A percentile compares a stretch with the other conserved stretches of the same genome.
phyloP scores from a whole-genome alignment of 2,329 filamentous ascomycete species.

The Saccharata proteae region DNA sequence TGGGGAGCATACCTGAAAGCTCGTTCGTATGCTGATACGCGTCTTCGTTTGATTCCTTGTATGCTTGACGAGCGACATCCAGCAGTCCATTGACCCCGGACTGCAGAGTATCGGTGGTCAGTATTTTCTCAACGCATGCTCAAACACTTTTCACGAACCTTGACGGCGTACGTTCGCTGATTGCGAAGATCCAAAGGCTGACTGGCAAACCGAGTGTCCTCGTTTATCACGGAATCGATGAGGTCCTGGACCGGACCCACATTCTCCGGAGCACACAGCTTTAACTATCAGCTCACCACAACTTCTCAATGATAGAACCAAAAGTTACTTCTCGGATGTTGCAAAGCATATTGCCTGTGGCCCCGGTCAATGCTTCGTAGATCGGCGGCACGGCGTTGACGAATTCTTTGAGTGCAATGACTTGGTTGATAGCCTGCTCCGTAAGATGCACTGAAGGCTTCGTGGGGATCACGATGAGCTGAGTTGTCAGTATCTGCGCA shows the following conservation, averaged over 20 bases:
- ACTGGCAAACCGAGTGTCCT: conserved; percentile 66
- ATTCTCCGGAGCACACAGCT: conserved; percentile 54
- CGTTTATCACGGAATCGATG: conserved; percentile 63
- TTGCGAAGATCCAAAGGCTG: conserved; percentile 77
- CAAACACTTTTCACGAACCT: conserved; percentile 32
- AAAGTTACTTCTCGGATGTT: conserved; percentile 49
- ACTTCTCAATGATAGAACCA: no score
- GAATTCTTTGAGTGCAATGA: conserved; percentile 79
- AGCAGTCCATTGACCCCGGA: conserved; percentile 74
- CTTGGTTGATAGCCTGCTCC: conserved; percentile 73
- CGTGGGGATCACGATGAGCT: conserved; percentile 67
- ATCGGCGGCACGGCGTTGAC: conserved; percentile 55
- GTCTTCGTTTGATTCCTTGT: conserved; percentile 77
- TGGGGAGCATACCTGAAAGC: conserved; percentile 44
- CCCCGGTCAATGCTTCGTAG: conserved; percentile 54
- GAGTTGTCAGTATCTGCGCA: conserved; percentile 10
- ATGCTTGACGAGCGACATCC: conserved; percentile 78
- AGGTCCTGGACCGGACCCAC: conserved; percentile 48
- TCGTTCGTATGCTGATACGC: conserved; percentile 58
- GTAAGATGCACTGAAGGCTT: conserved; percentile 54
- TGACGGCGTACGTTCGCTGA: conserved; percentile 82
- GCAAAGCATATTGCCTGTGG: conserved; percentile 50
- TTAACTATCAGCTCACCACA: conserved; percentile 2
- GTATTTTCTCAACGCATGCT: not conserved
- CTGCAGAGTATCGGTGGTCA: conserved; percentile 23